Conservation (phyloP, 768 basidiomycete species). For the Tylopilus sp. region DNA sequence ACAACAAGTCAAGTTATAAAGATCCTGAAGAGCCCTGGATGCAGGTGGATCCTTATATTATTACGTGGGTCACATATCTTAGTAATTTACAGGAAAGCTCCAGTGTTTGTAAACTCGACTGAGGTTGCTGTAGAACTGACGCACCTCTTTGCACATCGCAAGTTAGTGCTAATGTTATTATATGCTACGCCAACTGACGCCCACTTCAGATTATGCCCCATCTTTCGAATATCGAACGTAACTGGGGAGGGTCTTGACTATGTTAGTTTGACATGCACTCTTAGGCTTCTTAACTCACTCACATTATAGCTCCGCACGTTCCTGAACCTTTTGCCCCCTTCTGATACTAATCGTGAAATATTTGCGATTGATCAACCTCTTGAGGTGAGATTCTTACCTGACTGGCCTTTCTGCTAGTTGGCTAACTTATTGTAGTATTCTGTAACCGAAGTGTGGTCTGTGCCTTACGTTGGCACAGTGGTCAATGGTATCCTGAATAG, state of each 20-base stretch:
- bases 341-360: slow-evolving; percentile 78
- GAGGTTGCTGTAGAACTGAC: slow-evolving; percentile 82
- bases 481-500: slow-evolving; percentile 81
- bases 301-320: slow-evolving; percentile 71
- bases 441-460: slow-evolving; percentile 84
- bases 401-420: not conserved
- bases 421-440: slow-evolving; percentile 54
- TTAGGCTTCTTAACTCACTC: slow-evolving; percentile 10
- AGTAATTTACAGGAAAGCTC: slow-evolving; percentile 55
- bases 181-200: not conserved
- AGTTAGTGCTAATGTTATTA: slow-evolving; percentile 38
- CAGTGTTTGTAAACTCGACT: slow-evolving; percentile 78
- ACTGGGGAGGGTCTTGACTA: slow-evolving; percentile 88
- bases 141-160: slow-evolving; percentile 67
- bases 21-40: slow-evolving; percentile 90
- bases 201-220: slow-evolving; percentile 72
- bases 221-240: slow-evolving; percentile 91
- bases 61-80: not conserved
- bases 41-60: slow-evolving; percentile 51
- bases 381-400: slow-evolving; percentile 50
- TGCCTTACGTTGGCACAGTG: slow-evolving; percentile 82
- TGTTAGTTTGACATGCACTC: slow-evolving; percentile 37
- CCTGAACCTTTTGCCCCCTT: slow-evolving; percentile 86
- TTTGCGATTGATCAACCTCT: slow-evolving; percentile 77
- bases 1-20: slow-evolving; percentile 91